phyloP scores from a whole-genome alignment of 139 green algal species.

The Chlorella ohadii region DNA sequence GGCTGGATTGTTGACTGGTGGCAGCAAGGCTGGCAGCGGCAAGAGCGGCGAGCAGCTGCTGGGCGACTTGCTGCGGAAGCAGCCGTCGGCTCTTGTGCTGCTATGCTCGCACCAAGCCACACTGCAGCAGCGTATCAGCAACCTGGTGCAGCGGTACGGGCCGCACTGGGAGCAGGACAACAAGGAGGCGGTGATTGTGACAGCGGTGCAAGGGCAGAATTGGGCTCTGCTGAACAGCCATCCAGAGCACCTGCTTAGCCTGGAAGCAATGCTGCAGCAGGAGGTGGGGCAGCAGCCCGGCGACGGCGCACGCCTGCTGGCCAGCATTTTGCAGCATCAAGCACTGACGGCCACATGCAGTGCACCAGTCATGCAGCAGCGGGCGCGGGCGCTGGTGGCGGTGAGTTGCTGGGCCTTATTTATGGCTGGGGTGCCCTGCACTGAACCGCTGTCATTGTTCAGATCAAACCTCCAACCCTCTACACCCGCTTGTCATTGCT shows the following conservation, averaged over 20 bases:
- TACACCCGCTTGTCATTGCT: no score
- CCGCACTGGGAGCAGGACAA: neutral
- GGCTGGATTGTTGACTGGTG: neutral
- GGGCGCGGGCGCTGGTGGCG: neutral
- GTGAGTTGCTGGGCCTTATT: no score
- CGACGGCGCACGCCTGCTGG: neutral
- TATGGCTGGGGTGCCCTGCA: no score
- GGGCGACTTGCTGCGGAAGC: neutral
- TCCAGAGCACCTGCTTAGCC: neutral
- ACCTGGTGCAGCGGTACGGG: neutral
- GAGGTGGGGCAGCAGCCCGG: conserved; percentile 25
- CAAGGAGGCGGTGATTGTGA: neutral
- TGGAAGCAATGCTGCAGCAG: neutral
- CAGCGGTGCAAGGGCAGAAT: no score
- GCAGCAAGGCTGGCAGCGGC: neutral
- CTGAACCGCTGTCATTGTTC: no score
- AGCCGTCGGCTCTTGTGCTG: neutral
- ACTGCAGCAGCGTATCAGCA: neutral
- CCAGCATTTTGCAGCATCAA: neutral
- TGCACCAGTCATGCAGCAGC: neutral
- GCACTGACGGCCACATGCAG: neutral
- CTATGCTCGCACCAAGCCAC: neutral
- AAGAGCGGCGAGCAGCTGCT: conserved; percentile 2
- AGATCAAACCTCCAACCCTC: no score
- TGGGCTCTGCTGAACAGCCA: neutral